Conservation (phyloP, 2,329 filamentous ascomycete species). For the Cladophialophora carrionii region DNA sequence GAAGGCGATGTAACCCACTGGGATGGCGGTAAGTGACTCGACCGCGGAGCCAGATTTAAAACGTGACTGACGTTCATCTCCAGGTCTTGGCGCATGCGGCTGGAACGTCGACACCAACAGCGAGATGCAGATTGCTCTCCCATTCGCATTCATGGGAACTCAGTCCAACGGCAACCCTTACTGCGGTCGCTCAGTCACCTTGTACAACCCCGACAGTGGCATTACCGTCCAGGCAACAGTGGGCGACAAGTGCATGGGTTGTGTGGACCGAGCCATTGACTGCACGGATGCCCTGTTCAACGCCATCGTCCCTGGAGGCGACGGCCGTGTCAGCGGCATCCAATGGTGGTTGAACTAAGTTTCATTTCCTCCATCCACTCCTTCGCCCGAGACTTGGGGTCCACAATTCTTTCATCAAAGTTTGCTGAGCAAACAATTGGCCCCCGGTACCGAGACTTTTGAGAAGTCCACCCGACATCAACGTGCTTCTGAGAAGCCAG, state of each 20-base stretch:
- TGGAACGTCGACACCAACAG: slow-evolving; percentile 59
- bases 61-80: slow-evolving; percentile 12
- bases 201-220: slow-evolving; percentile 58
- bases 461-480: slow-evolving; percentile 3
- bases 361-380: neutral
- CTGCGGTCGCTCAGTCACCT: slow-evolving; percentile 70
- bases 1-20: slow-evolving; percentile 76
- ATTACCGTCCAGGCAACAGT: slow-evolving; percentile 62
- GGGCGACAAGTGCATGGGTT: slow-evolving; percentile 77
- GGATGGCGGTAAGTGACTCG: slow-evolving; percentile 55
- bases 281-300: slow-evolving; percentile 46
- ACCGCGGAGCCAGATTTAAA: neutral
- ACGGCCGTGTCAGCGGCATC: slow-evolving; percentile 50
- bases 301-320: slow-evolving; percentile 40
- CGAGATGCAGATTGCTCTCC: slow-evolving; percentile 71
- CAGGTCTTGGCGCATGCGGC: slow-evolving; percentile 66
- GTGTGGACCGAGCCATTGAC: slow-evolving; percentile 47
- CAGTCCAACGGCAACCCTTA: slow-evolving; percentile 69
- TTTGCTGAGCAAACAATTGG: slow-evolving; percentile 13
- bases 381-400: neutral
- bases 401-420: neutral
- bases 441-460: neutral
- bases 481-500: slow-evolving; percentile 16
- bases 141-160: slow-evolving; percentile 64
- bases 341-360: slow-evolving; percentile 48